These are phyloP conservation scores for Candida boleticola DNA, from an alignment of 805 yeast genomes.

Conservation along the genomic window DNA sequence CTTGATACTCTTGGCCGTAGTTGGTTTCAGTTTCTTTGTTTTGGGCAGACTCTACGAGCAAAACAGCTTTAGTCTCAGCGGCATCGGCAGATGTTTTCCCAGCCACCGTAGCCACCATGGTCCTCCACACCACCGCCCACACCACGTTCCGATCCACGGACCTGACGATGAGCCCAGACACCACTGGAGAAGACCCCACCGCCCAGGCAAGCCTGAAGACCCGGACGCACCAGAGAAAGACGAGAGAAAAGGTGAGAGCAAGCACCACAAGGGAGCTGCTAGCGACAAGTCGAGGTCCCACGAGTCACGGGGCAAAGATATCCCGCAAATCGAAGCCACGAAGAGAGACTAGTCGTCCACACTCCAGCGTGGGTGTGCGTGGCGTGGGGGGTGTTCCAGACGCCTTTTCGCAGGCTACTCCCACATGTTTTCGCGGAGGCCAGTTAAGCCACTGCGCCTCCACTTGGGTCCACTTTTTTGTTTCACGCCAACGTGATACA, in stretches of 20 bases:
- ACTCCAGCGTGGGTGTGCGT: no score
- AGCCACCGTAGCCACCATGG: not conserved
- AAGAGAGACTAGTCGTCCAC: no score
- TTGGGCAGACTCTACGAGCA: constrained; percentile 1
- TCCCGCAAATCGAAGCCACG: no score
- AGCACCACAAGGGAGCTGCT: not conserved
- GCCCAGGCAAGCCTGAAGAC: not conserved
- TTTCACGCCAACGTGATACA: no score
- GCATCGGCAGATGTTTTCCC: not conserved
- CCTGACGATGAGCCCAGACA: not conserved
- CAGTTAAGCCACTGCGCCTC: no score
- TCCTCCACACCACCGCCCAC: constrained; percentile 1
- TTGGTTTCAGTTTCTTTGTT: not conserved
- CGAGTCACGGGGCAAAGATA: not conserved
- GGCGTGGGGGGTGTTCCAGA: no score
- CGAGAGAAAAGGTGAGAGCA: not conserved
- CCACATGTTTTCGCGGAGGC: no score
- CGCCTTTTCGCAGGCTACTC: no score
- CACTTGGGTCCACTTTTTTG: no score
- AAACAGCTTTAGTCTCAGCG: not conserved
- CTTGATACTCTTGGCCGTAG: not conserved
- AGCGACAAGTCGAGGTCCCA: not conserved
- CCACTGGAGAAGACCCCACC: constrained; percentile 1
- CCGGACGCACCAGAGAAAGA: not conserved
- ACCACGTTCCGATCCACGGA: not conserved